Percentiles rank a stretch among this genome's conserved stretches.
These are phyloP conservation scores for Xerophyta viscosa DNA, from an alignment of 106 monocot species.

Conservation along the genomic window DNA sequence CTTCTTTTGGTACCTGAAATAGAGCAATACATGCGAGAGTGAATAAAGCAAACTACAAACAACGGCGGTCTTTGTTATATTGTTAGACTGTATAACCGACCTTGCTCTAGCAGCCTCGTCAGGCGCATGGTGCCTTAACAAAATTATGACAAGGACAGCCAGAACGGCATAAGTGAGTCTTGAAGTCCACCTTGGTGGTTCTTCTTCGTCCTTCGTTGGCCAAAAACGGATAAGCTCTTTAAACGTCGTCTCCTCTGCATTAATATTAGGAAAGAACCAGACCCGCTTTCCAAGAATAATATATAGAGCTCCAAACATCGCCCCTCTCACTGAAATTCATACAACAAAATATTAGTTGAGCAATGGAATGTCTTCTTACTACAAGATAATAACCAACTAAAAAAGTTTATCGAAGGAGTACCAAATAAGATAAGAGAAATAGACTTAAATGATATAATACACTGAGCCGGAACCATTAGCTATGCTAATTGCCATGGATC, in stretches of 20 bases:
- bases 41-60: too few relatives aligned
- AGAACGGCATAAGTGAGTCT: conserved; percentile 64
- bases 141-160: conserved; percentile 44
- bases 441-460: too few relatives aligned
- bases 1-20: conserved; percentile 82
- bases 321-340: conserved; percentile 69
- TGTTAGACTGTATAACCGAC: conserved; percentile 11
- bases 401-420: too few relatives aligned
- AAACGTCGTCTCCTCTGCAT: conserved; percentile 97
- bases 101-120: conserved; percentile 98
- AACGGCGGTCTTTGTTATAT: not conserved
- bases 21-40: too few relatives aligned
- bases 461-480: too few relatives aligned
- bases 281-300: conserved; percentile 81
- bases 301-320: conserved; percentile 66
- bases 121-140: conserved; percentile 97
- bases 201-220: conserved; percentile 91
- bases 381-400: too few relatives aligned
- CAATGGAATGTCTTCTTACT: too few relatives aligned
- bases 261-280: conserved; percentile 97
- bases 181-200: conserved; percentile 85
- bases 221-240: conserved; percentile 86
- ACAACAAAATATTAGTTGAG: conserved; percentile 9
- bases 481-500: too few relatives aligned
- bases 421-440: too few relatives aligned